Base-by-base conservation (phyloP, 2,329 filamentous ascomycete species). In the Hypoxylon sp. region DNA sequence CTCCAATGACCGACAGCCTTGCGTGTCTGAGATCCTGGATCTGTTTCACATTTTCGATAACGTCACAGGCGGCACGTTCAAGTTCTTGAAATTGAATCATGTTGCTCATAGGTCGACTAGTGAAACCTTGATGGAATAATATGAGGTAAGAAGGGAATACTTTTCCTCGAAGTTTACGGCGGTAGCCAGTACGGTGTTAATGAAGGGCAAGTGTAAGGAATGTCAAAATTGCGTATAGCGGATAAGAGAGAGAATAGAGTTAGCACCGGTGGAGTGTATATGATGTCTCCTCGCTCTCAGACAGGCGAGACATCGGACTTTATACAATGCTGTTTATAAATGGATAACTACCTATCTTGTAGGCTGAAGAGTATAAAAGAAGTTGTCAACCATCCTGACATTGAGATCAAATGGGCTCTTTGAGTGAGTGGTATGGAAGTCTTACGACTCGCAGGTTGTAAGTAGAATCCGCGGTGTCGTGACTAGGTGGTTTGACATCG, bases 21-120 rank as follows among this genome's bases (percentile, higher is more conserved):
- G 69, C 55, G 17, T 69, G 58, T 7, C 34, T 62, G 14, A 76
- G 71, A 25, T 75, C 74, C 5, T 69, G 71, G 5, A 76, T 74
- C 30, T 76, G 68, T 62, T 74, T 76, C 48, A 76, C 70, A 17
- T 74, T 70, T 14, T 75, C 70, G 25, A 76, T 69, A 49, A 76
- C 71, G 60, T 74, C 68, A 59, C 73, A 73, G 21, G 71, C 68
- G 36, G 73, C 75, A 46, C 60, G 38, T 46, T 76, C 74, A 14
- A 76, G 61, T 53, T 76, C 73, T 21, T 66, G 38, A 46, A 73
- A 46, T 23, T 5, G 61, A 60, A 49, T 55, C 68, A 68, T 68
- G 9, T 60, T 63, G 23, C 46, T 41, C 13, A 19, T 45, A 25
- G 32, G 28, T 52, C 25, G 21, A 38, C 23, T 34, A 55, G 51